Evolutionary conservation across 2,329 filamentous ascomycete species (phyloP), one percentile per base, ranked within the genome.

Genomic region (Talaromyces sp.): DNA sequence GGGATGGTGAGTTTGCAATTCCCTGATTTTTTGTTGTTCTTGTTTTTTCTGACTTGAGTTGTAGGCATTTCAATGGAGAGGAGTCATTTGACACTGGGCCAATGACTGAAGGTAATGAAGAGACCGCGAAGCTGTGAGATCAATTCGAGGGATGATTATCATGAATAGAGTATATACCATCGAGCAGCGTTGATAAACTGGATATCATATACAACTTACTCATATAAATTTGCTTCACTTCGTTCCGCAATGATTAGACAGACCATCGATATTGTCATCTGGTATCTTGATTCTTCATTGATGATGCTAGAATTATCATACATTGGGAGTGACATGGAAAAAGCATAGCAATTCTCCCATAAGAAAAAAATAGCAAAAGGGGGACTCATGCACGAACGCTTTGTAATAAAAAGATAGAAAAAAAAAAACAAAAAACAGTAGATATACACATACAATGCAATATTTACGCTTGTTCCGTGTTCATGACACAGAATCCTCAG

Each of bases 1-100:
- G 78, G 92, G 92, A 71, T 97, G 93, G 92, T 94, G 75, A 76
- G 81, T 72, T 61, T 62, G 43, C 53, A 62, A 53, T 38, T 31
- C 10, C 58, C 43, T 54, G 3, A 19, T 10, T 38, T 53, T 50
- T 50, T 66, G 61, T 60, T 80, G n/a, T n/a, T n/a, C n/a, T n/a
- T n/a, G n/a, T 54, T 31, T 21, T 19, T 31, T 19, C 8, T 32
- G 24, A 58, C 46, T 54, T 26, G 26, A 19, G 31, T 31, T 19
- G 1, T 54, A 77, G 74, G 77, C 77, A 79, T 63, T 80, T 80
- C 60, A 73, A 73, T 63, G 77, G 77, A 1, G 77, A 80, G 55
- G 77, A 80, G 66, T 73, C 72, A 31, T 80, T 80, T 63, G 73
- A 78, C 68, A 69, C 68, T n/a, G 69, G 69, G 5, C 65, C 69